Percentiles rank a stretch among this genome's conserved stretches.
These are phyloP conservation scores for Leccinum angustisporum DNA, from an alignment of 1,284 basidiomycete genomes.

Conservation along the genomic window DNA sequence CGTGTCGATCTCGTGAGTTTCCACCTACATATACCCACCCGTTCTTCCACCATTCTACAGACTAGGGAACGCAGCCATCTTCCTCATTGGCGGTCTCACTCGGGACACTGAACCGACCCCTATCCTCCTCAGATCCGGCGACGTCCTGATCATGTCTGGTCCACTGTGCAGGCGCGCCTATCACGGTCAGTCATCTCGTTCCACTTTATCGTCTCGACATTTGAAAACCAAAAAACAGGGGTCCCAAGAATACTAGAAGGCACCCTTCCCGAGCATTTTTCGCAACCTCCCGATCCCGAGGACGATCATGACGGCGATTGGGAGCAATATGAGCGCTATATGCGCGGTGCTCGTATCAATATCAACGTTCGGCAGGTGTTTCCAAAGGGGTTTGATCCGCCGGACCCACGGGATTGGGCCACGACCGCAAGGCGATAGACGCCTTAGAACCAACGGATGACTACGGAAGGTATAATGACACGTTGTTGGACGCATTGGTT, in stretches of 20 bases:
- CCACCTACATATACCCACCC: background rate
- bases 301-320: constrained; percentile 43
- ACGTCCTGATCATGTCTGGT: constrained; percentile 91
- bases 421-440: constrained; percentile 1
- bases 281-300: constrained; percentile 13
- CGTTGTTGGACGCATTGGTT: background rate
- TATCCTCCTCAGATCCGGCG: constrained; percentile 83
- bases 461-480: background rate
- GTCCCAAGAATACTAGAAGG: constrained; percentile 83
- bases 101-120: constrained; percentile 76
- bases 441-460: background rate
- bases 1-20: constrained; percentile 82
- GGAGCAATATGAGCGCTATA: constrained; percentile 61
- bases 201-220: background rate
- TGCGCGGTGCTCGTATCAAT: constrained; percentile 75
- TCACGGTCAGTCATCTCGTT: constrained; percentile 57
- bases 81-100: constrained; percentile 83
- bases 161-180: constrained; percentile 79
- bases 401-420: background rate
- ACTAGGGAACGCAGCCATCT: constrained; percentile 82
- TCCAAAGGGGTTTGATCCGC: constrained; percentile 65
- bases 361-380: constrained; percentile 89
- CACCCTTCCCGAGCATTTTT: constrained; percentile 69
- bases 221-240: constrained; percentile 43
- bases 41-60: constrained; percentile 40